Base-by-base conservation (phyloP, 306 rosid species). In the Parietaria judaica region DNA sequence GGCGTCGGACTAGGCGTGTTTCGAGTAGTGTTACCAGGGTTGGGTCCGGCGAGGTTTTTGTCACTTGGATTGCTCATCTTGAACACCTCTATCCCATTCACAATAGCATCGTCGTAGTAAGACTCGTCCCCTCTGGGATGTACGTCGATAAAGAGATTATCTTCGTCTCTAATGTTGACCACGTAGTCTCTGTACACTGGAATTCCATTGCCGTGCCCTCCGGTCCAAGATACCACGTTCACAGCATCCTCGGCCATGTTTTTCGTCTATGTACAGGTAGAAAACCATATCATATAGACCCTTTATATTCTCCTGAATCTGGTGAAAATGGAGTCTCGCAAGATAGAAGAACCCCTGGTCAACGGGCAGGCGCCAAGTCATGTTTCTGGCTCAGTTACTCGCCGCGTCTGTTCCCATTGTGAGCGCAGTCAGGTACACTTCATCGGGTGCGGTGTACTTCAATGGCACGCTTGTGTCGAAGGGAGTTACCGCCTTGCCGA, bases 321-420 rank as follows among this genome's bases (percentile, higher is more conserved):
- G 12, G 15, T 68, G 71, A 49, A 71, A 76, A 63, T 76, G 80
- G 2, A 76, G 64, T 41, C 77, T 46, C 15, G 71, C 50, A 44
- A 71, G 61, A 61, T 76, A 76, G 36, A 1, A 0, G 53, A 67
- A 71, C 3, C 9, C 41, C 11, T 61, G 12, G 60, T 71, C 70
- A 3, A 76, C 67, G n/a, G 67, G 70, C 35, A 68, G 71, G 13
- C 4, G 2, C 80, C 76, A 76, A 2, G 73, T 70, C 5, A 76
- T 12, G 12, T 62, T 70, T 59, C 36, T 34, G 10, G 36, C 6
- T 31, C 44, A 6, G 58, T 75, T 61, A 1, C 2, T 0, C 5
- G 55, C 12, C 7, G 4, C 1, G 35, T 70, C 11, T 0, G 2
- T 13, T n/a, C 54, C 48, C 60, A 57, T 70, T 0, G 66, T 44